These are phyloP conservation scores for Obba rivulosa DNA, from an alignment of 768 basidiomycete species.

Conservation along the genomic window DNA sequence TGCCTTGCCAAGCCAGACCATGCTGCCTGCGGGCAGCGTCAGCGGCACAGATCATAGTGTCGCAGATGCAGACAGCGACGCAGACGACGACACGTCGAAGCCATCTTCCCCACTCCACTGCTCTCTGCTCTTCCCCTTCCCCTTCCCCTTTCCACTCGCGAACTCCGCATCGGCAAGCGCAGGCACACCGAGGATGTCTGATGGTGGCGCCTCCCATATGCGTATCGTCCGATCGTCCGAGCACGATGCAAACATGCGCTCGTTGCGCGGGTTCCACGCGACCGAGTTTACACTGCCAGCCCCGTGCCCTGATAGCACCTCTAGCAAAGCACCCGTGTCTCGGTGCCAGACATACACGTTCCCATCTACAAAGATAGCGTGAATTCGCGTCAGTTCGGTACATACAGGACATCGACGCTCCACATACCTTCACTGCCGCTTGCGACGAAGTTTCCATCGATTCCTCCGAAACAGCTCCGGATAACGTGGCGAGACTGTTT, in stretches of 20 bases:
- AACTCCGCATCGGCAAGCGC: conserved; percentile 8
- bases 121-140: conserved; percentile 15
- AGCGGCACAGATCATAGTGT: too few species aligned
- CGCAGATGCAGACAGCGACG: conserved; percentile 5
- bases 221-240: conserved; percentile 90
- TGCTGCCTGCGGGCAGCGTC: too few species aligned
- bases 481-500: conserved; percentile 81
- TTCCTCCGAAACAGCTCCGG: conserved; percentile 90
- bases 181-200: conserved; percentile 7
- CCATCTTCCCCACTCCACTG: conserved; percentile 12
- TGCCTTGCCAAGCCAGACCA: too few species aligned
- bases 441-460: conserved; percentile 81
- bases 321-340: conserved; percentile 76
- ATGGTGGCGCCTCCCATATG: conserved; percentile 64
- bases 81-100: conserved; percentile 6
- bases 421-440: conserved; percentile 91
- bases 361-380: conserved; percentile 53
- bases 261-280: conserved; percentile 89
- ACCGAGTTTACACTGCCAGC: conserved; percentile 90
- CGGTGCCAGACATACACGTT: conserved; percentile 96
- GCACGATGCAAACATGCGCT: conserved; percentile 93
- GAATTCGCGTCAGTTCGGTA: neutral
- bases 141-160: conserved; percentile 13
- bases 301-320: conserved; percentile 85
- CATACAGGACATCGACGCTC: neutral